Base-by-base conservation (phyloP, 352 stramenopile genomes). In the Phytopythium aichiense region DNA sequence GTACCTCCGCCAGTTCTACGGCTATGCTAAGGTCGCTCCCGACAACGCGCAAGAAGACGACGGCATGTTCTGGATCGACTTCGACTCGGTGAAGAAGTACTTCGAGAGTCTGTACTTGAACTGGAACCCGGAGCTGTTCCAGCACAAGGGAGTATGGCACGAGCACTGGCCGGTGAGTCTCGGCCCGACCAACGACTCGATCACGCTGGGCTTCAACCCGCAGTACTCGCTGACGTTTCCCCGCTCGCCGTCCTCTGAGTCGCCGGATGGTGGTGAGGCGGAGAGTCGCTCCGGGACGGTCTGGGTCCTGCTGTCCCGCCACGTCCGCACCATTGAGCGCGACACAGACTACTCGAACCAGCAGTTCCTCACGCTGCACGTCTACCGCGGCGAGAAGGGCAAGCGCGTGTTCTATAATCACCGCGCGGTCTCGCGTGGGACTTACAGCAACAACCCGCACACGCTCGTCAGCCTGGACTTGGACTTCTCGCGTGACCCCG, bases 31-130 rank as follows among this genome's bases (percentile, higher is more conserved):
- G 42, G 13, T 28, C 20, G 46, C 56, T 38, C 30, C 56, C 20
- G 56, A 71, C 5, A 57, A 70, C 38, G 64, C 33, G 8, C 53
- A 68, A 25, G 43, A 55, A 22, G 95, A 99, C 64, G 91, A 98
- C 64, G 96, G 96, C 2, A 79, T 98, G 13, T 99, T 99, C 69
- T 99, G 92, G 91, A 98, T 99, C 58, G 87, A 97, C 61, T 96
- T 97, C 65, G 82, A 94, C 7, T 97, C 96, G 35, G 79, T 98
- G 7, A 86, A 97, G 43, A 51, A 79, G 16, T 97, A 98, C 56
- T 99, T 98, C 59, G 80, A 94, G 31, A 96, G 89, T 50, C 73
- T 99, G 28, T 98, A 98, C 66, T 71, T 99, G 52, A 98, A 96
- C 53, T 99, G 96, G 96, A 98, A 98, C 60, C 94, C 95, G 22